Evolutionary conservation across 805 yeast genomes (phyloP).

Genomic region (Babjeviella inositovora): DNA sequence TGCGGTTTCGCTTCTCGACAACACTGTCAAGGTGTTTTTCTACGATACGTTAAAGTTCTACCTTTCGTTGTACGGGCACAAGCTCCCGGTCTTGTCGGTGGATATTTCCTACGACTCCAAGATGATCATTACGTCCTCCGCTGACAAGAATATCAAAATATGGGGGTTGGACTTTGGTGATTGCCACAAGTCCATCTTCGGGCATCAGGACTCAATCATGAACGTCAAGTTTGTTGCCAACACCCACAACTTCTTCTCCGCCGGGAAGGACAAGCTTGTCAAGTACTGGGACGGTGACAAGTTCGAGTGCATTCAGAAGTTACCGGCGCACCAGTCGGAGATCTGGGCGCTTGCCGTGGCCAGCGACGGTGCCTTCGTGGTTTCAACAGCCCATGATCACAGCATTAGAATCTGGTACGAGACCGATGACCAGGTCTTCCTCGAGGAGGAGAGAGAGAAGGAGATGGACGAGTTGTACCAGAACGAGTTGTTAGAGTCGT

Average conservation of each 20-base stretch:
- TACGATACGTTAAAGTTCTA: conserved; percentile 77
- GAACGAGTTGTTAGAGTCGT: conserved; percentile 52
- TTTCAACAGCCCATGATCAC: conserved; percentile 85
- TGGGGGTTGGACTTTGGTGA: conserved; percentile 99
- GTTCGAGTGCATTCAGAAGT: conserved; percentile 82
- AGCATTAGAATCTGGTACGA: conserved; percentile 88
- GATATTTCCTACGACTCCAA: conserved; percentile 87
- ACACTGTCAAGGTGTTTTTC: conserved; percentile 90
- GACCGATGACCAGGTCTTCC: conserved; percentile 87
- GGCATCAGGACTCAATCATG: conserved; percentile 94
- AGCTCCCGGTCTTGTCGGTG: conserved; percentile 82
- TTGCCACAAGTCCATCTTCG: conserved; percentile 92
- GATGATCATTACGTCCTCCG: conserved; percentile 80
- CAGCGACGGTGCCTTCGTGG: conserved; percentile 50
- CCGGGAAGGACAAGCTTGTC: conserved; percentile 76
- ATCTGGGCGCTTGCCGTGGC: conserved; percentile 88
- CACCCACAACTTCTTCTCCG: conserved; percentile 80
- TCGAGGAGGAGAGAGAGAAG: conserved; percentile 93
- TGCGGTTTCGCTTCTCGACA: conserved; percentile 78
- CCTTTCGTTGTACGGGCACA: conserved; percentile 88
- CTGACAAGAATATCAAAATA: conserved; percentile 91
- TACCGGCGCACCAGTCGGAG: conserved; percentile 75
- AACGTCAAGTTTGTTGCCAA: conserved; percentile 69
- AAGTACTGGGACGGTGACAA: conserved; percentile 99
- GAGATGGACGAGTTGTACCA: conserved; percentile 91